A percentile compares a stretch with the other conserved stretches of the same genome.
Evolutionary conservation across 495 filamentous ascomycete species (phyloP).

Genomic region (Penicillium tannophilum): DNA sequence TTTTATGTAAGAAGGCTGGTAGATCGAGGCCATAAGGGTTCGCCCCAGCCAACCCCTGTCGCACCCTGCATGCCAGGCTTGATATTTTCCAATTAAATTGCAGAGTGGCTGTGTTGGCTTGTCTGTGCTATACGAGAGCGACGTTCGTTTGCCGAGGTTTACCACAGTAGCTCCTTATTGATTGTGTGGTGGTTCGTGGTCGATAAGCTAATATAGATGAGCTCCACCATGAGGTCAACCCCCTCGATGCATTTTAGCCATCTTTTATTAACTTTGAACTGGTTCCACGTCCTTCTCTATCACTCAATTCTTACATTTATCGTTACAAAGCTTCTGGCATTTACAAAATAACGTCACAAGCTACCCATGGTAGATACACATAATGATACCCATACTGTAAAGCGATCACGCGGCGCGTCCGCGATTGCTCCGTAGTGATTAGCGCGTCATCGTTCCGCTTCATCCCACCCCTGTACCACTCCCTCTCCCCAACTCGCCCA

Average conservation of each 20-base stretch:
- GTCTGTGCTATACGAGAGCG: background rate
- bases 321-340: background rate
- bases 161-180: background rate
- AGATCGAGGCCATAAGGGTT: background rate
- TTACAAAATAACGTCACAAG: background rate
- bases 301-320: background rate
- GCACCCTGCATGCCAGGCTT: slow-evolving; percentile 15
- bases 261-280: background rate
- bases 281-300: background rate
- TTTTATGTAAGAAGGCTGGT: background rate
- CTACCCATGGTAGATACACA: no score
- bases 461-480: slow-evolving; percentile 11
- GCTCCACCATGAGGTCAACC: background rate
- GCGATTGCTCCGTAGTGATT: slow-evolving; percentile 9
- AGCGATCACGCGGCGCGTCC: slow-evolving; percentile 11
- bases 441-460: slow-evolving; percentile 22
- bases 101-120: background rate
- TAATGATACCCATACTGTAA: background rate
- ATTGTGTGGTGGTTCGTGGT: background rate
- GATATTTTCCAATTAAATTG: background rate
- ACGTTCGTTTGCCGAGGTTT: background rate
- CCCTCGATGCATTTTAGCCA: background rate
- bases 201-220: background rate
- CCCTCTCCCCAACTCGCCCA: background rate
- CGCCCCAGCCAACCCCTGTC: slow-evolving; percentile 6